phyloP scores from a whole-genome alignment of 2,329 filamentous ascomycete species.

The Phialocephala sp. region DNA sequence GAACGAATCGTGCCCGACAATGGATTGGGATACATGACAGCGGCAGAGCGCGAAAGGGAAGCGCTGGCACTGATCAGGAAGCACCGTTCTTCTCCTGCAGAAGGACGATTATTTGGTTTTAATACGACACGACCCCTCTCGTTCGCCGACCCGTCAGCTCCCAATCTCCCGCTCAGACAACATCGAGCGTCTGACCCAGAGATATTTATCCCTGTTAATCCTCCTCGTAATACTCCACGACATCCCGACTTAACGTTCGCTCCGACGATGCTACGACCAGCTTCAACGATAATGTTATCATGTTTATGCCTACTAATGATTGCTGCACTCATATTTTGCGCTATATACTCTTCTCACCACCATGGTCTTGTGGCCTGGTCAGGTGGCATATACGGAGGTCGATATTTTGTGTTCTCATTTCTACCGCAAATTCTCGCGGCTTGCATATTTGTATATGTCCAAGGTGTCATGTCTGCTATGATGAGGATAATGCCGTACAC shows the following conservation, averaged over 20 bases:
- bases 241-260: constrained; percentile 68
- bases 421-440: constrained; percentile 79
- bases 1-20: constrained; percentile 55
- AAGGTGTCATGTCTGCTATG: constrained; percentile 75
- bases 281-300: constrained; percentile 66
- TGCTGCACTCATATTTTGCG: constrained; percentile 73
- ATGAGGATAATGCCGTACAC: constrained; percentile 79
- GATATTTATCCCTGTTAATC: constrained; percentile 54
- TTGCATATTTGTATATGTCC: constrained; percentile 75
- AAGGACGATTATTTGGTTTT: constrained; percentile 39
- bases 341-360: constrained; percentile 67
- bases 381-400: constrained; percentile 68
- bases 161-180: constrained; percentile 16
- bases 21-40: constrained; percentile 43
- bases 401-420: constrained; percentile 87
- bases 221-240: constrained; percentile 49
- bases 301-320: constrained; percentile 72
- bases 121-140: constrained; percentile 41
- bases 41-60: constrained; percentile 36
- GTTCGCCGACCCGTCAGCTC: constrained; percentile 21
- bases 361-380: constrained; percentile 72
- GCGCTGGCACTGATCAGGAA: constrained; percentile 44
- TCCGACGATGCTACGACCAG: constrained; percentile 72
- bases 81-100: constrained; percentile 44
- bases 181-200: constrained; percentile 41